Conservation (phyloP, 1,284 basidiomycete genomes). For the Trichosporon sp. region DNA sequence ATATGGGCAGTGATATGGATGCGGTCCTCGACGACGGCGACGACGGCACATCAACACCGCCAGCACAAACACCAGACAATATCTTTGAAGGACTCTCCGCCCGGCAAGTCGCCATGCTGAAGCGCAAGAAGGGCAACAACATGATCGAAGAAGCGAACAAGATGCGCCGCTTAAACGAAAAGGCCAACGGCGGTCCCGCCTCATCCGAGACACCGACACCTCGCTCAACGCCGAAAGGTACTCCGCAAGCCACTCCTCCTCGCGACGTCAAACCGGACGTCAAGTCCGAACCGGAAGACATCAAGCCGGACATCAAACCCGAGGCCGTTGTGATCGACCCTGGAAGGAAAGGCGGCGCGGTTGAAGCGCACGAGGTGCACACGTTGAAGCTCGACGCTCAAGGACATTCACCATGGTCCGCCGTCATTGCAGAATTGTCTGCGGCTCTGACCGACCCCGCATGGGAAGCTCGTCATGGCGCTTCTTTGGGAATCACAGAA, state of each 20-base stretch:
- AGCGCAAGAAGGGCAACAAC: conserved; percentile 47
- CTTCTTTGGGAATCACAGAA: conserved; percentile 85
- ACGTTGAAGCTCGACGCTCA: conserved; percentile 37
- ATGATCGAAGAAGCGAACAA: conserved; percentile 45
- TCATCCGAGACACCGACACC: conserved; percentile 13
- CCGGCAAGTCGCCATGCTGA: conserved; percentile 47
- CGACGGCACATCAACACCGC: conserved; percentile 10
- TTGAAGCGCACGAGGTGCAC: conserved; percentile 30
- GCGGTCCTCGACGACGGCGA: conserved; percentile 38
- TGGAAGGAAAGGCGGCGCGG: conserved; percentile 41
- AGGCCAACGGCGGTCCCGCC: conserved; percentile 9
- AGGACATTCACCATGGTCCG: conserved; percentile 84
- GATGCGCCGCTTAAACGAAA: conserved; percentile 40
- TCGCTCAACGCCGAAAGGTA: conserved; percentile 12
- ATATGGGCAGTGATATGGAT: conserved; percentile 40
- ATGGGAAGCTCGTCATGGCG: conserved; percentile 94
- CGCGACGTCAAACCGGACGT: conserved; percentile 10
- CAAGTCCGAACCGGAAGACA: conserved; percentile 9
- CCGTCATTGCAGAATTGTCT: conserved; percentile 72
- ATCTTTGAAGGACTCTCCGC: conserved; percentile 46
- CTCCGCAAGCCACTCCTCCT: conserved; percentile 11
- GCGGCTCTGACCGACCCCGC: conserved; percentile 75
- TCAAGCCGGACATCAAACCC: conserved; percentile 7
- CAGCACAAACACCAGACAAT: conserved; percentile 24
- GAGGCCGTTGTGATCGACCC: conserved; percentile 43